A percentile compares a stretch with the other conserved stretches of the same genome.
Evolutionary conservation across 2,329 filamentous ascomycete genomes (phyloP).

Genomic region (Neospermospora avenae): DNA sequence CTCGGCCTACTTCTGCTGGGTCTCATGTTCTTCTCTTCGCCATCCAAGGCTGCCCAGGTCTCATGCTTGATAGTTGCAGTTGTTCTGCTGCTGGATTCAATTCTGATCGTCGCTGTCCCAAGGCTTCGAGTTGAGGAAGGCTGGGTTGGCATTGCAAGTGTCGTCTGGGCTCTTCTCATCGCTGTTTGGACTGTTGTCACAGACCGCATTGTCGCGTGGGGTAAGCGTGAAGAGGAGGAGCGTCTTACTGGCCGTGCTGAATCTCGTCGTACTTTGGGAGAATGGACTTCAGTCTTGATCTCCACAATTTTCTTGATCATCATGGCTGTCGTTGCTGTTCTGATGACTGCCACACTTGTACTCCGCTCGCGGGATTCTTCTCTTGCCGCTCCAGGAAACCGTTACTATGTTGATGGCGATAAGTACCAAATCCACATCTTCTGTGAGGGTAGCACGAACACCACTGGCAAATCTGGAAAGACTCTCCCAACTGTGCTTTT

Average conservation of each 20-base stretch:
- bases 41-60: slow-evolving; percentile 74
- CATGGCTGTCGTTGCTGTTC: slow-evolving; percentile 64
- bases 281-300: slow-evolving; percentile 79
- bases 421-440: slow-evolving; percentile 86
- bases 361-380: slow-evolving; percentile 77
- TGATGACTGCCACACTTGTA: slow-evolving; percentile 77
- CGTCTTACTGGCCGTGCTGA: slow-evolving; percentile 86
- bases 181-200: slow-evolving; percentile 74
- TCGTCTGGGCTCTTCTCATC: slow-evolving; percentile 79
- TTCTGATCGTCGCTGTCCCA: slow-evolving; percentile 74
- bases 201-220: slow-evolving; percentile 83
- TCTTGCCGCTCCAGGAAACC: slow-evolving; percentile 68
- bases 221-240: slow-evolving; percentile 89
- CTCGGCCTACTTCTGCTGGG: slow-evolving; percentile 71
- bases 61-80: slow-evolving; percentile 65
- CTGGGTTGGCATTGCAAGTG: slow-evolving; percentile 84
- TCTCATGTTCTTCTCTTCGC: slow-evolving; percentile 83
- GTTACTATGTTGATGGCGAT: slow-evolving; percentile 75
- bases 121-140: slow-evolving; percentile 79
- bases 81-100: slow-evolving; percentile 69
- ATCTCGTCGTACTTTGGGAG: slow-evolving; percentile 72
- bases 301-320: slow-evolving; percentile 69
- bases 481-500: slow-evolving; percentile 76
- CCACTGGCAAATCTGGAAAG: slow-evolving; percentile 48
- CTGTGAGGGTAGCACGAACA: slow-evolving; percentile 69